Evolutionary conservation across 306 rosid species (phyloP).

Genomic region (Ammopiptanthus mongolicus): DNA sequence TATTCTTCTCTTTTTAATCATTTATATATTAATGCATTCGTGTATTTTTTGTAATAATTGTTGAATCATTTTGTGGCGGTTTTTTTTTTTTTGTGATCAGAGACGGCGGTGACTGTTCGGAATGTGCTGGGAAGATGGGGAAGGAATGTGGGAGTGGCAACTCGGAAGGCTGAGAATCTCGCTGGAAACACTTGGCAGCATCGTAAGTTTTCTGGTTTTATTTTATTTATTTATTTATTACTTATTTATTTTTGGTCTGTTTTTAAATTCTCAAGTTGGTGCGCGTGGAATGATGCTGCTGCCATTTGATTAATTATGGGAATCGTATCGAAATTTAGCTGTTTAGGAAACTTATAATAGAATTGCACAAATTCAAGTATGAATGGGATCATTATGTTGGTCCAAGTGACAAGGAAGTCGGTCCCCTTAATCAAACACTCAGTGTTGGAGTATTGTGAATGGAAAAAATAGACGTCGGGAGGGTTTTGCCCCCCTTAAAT

Average conservation of each 20-base stretch:
- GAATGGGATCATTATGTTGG: too few relatives aligned
- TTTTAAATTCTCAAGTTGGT: not conserved
- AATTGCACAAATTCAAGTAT: not conserved
- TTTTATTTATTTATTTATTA: not conserved
- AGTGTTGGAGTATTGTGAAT: too few relatives aligned
- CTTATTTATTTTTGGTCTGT: not conserved
- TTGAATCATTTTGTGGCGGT: not conserved
- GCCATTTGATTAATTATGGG: not conserved
- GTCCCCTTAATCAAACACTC: too few relatives aligned
- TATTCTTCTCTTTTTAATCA: not conserved
- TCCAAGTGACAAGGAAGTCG: too few relatives aligned
- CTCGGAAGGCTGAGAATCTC: conserved; percentile 77
- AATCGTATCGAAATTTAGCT: not conserved
- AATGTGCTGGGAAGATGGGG: conserved; percentile 80
- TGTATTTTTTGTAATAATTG: not conserved
- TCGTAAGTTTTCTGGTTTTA: conserved; percentile 39
- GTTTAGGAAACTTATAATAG: not conserved
- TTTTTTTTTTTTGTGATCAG: conserved; percentile 32
- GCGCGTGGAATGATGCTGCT: not conserved
- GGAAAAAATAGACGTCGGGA: too few relatives aligned
- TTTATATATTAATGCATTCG: not conserved
- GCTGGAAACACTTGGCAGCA: conserved; percentile 98
- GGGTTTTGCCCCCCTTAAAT: too few relatives aligned
- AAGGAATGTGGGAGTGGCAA: conserved; percentile 64
- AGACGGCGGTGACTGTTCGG: conserved; percentile 57